phyloP scores from a whole-genome alignment of 306 rosid species.

The Calophaca sinica region DNA sequence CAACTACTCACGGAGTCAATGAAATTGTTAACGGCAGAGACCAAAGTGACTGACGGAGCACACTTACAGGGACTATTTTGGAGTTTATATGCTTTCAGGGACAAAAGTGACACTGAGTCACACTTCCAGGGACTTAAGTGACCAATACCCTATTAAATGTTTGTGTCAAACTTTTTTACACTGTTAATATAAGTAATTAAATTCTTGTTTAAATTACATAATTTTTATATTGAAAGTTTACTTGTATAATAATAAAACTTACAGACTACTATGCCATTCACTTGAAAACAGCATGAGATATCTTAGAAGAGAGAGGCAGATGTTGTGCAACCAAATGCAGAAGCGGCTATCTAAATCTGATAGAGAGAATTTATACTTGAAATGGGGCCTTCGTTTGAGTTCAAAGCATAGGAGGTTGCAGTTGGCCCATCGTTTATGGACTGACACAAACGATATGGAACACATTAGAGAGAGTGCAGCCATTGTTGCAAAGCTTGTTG shows the following conservation, averaged over 20 bases:
- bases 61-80: no score
- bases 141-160: no score
- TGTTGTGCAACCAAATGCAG: conserved; percentile 81
- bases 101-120: no score
- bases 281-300: conserved; percentile 61
- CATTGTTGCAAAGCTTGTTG: conserved; percentile 78
- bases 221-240: no score
- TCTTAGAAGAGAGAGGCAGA: conserved; percentile 78
- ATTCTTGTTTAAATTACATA: no score
- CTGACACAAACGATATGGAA: conserved; percentile 59
- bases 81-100: no score
- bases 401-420: conserved; percentile 76
- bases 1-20: no score
- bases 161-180: no score
- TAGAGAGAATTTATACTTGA: conserved; percentile 67
- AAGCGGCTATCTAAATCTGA: conserved; percentile 66
- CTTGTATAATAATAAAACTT: not conserved
- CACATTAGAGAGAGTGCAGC: conserved; percentile 80
- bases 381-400: conserved; percentile 75
- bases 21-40: no score
- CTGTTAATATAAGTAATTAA: no score
- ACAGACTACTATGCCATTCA: conserved; percentile 15
- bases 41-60: no score
- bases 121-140: no score
- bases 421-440: conserved; percentile 75